These are phyloP conservation scores for Ogataea pilisensis DNA, from an alignment of 805 yeast species.

Conservation along the genomic window DNA sequence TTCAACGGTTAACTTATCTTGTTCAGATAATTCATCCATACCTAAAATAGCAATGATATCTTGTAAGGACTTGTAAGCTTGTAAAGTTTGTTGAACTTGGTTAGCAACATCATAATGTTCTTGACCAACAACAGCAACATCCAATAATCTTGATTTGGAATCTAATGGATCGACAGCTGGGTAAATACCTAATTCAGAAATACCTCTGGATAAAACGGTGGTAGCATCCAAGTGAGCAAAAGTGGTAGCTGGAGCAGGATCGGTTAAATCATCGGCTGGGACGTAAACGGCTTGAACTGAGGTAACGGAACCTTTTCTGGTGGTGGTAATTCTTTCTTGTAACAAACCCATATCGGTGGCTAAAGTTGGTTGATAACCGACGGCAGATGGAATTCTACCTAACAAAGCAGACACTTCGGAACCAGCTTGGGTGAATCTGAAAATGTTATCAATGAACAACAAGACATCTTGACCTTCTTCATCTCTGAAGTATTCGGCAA, in stretches of 20 bases:
- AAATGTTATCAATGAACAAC: constrained; percentile 98
- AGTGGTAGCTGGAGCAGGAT: constrained; percentile 99
- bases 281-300: constrained; percentile 99
- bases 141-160: constrained; percentile 98
- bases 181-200: constrained; percentile 99
- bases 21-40: constrained; percentile 99
- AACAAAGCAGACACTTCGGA: constrained; percentile 99
- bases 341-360: constrained; percentile 99
- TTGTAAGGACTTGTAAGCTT: constrained; percentile 99
- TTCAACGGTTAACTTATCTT: constrained; percentile 98
- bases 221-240: constrained; percentile 99
- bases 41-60: constrained; percentile 99
- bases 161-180: constrained; percentile 99
- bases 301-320: constrained; percentile 99
- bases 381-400: constrained; percentile 99
- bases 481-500: constrained; percentile 99
- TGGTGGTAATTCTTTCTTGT: constrained; percentile 99
- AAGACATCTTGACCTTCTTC: constrained; percentile 99
- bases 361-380: constrained; percentile 99
- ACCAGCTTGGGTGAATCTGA: constrained; percentile 99
- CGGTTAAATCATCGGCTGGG: constrained; percentile 99
- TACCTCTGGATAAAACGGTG: constrained; percentile 99
- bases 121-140: constrained; percentile 95
- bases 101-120: constrained; percentile 98
- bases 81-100: constrained; percentile 95